phyloP scores from a whole-genome alignment of 148 eudicot species.

The Rhododendron molle region DNA sequence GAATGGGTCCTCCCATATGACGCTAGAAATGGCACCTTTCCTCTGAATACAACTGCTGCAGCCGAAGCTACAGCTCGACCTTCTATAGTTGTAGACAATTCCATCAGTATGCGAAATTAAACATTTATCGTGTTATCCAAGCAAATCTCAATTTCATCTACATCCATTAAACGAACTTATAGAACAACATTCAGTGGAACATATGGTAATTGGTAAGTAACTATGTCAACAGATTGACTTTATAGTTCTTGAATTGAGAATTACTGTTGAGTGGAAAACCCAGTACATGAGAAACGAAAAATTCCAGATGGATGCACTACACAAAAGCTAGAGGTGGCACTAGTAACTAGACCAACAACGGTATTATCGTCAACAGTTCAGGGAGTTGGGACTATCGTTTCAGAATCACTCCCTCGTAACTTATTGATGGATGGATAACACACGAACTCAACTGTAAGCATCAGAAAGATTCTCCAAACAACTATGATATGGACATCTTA shows the following conservation, averaged over 20 bases:
- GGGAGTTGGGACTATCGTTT: too few species aligned
- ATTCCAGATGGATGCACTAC: background rate
- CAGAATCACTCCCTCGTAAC: background rate
- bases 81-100: slow-evolving; percentile 32
- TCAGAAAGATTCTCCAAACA: background rate
- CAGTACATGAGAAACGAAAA: background rate
- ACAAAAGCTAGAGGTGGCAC: background rate
- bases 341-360: background rate
- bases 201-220: background rate
- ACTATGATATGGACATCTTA: background rate
- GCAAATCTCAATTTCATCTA: background rate
- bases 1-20: slow-evolving; percentile 45
- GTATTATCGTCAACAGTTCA: background rate
- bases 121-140: background rate
- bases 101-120: background rate
- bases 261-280: background rate
- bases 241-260: background rate
- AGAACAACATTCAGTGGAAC: background rate
- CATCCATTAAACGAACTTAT: background rate
- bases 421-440: background rate
- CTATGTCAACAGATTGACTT: background rate
- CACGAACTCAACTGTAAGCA: background rate
- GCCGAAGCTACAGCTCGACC: slow-evolving; percentile 52
- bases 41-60: slow-evolving; percentile 64
- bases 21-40: slow-evolving; percentile 49